Percentiles rank a stretch among this genome's conserved stretches.
phyloP scores from a whole-genome alignment of 768 basidiomycete species.

The Kwoniella europaea region DNA sequence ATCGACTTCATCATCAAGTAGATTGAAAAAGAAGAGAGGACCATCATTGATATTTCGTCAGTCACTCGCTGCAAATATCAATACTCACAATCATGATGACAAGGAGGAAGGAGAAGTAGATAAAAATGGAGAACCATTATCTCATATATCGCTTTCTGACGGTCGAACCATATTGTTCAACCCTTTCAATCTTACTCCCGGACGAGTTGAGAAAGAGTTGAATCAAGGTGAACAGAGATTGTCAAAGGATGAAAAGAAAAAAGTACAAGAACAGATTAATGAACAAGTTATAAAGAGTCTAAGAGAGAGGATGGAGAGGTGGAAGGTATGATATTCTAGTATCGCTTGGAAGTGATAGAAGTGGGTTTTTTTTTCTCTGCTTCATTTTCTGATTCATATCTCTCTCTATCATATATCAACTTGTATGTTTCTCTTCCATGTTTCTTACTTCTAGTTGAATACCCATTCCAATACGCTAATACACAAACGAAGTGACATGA shows the following conservation, averaged over 20 bases:
- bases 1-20: constrained; percentile 4
- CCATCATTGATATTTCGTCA: constrained; percentile 53
- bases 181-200: constrained; percentile 73
- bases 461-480: background rate
- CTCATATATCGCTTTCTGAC: constrained; percentile 61
- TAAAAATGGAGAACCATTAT: constrained; percentile 10
- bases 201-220: constrained; percentile 62
- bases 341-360: background rate
- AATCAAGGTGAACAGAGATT: constrained; percentile 59
- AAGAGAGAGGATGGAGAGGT: constrained; percentile 35
- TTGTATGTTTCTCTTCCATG: background rate
- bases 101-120: background rate
- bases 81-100: background rate
- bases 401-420: background rate
- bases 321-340: constrained; percentile 27
- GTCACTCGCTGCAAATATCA: constrained; percentile 24
- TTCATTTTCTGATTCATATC: too few species aligned
- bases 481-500: constrained; percentile 2
- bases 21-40: constrained; percentile 38
- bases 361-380: too few species aligned
- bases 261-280: constrained; percentile 59
- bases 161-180: constrained; percentile 85
- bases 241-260: constrained; percentile 34
- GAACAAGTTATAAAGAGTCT: constrained; percentile 54
- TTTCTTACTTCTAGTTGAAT: background rate